Conservation (phyloP, 139 green algal species). For the Chlorella sp. region DNA sequence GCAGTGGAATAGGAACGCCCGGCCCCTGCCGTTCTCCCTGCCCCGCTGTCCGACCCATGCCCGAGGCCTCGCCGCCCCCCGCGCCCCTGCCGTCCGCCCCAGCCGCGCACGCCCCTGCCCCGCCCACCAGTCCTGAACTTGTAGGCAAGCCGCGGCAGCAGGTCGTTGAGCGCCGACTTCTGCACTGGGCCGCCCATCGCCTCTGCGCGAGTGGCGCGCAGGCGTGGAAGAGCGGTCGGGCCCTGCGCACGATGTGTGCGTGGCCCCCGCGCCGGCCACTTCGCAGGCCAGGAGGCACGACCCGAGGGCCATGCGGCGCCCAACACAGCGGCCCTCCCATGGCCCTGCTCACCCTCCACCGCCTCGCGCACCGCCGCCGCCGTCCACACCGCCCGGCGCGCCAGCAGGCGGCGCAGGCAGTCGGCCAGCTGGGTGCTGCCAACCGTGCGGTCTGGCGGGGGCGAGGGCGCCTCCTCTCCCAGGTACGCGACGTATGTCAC, state of each 20-base stretch:
- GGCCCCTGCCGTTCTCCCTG: background rate
- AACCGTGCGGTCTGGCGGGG: too few species aligned
- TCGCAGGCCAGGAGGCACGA: too few species aligned
- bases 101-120: background rate
- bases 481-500: too few species aligned
- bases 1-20: too few species aligned
- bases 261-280: too few species aligned
- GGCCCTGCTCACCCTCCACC: too few species aligned
- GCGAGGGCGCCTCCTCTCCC: too few species aligned
- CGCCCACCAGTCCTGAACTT: constrained; percentile 26
- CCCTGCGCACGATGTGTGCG: too few species aligned
- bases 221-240: too few species aligned
- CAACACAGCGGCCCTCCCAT: too few species aligned
- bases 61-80: background rate
- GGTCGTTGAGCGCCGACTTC: background rate
- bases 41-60: background rate
- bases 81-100: background rate
- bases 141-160: constrained; percentile 32
- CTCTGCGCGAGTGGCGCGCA: background rate
- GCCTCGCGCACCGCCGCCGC: background rate
- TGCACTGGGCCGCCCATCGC: background rate
- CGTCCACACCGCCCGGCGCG: constrained; percentile 9
- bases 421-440: too few species aligned
- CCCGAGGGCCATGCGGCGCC: too few species aligned
- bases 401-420: constrained; percentile 13